These are phyloP conservation scores for Ophiognomonia clavigignenti-juglandacearum DNA, from an alignment of 2,329 filamentous ascomycete species.

Conservation along the genomic window DNA sequence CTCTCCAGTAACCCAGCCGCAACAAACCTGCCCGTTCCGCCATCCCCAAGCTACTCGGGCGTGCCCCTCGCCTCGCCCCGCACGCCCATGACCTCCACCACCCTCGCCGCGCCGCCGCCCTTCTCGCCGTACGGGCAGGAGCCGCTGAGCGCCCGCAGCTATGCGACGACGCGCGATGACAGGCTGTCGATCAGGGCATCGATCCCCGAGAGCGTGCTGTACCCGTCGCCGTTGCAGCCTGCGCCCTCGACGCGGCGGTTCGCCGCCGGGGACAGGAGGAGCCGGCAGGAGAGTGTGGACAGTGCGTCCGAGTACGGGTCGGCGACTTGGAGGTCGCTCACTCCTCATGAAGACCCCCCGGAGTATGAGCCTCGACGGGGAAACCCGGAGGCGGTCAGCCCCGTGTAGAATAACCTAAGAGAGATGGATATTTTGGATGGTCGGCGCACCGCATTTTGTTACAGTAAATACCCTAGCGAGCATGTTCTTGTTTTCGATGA, in stretches of 20 bases:
- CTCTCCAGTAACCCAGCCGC: slow-evolving; percentile 2
- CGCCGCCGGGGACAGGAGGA: background rate
- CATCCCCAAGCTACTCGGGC: slow-evolving; percentile 5
- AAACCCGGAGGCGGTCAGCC: background rate
- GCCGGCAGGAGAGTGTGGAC: background rate
- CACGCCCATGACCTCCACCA: background rate
- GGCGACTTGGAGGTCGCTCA: slow-evolving; percentile 2
- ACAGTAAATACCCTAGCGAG: no score
- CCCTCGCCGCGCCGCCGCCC: background rate
- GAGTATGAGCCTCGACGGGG: background rate
- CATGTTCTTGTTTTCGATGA: no score
- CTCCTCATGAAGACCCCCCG: slow-evolving; percentile 7
- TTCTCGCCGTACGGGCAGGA: background rate
- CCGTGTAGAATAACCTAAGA: no score
- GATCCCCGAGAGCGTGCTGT: slow-evolving; percentile 4
- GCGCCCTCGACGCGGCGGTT: background rate
- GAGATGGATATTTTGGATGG: no score
- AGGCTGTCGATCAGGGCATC: background rate
- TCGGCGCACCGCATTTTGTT: no score
- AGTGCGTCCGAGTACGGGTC: background rate
- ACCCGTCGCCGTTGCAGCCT: slow-evolving; percentile 3
- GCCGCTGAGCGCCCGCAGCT: slow-evolving; percentile 4
- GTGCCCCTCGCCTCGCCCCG: background rate
- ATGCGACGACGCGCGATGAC: slow-evolving; percentile 3
- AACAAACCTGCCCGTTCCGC: background rate